Percentiles rank a stretch among this genome's conserved stretches.
Evolutionary conservation across 371 early-diverging fungal genomes (phyloP).

Genomic region (Syncephalis plumigaleata): DNA sequence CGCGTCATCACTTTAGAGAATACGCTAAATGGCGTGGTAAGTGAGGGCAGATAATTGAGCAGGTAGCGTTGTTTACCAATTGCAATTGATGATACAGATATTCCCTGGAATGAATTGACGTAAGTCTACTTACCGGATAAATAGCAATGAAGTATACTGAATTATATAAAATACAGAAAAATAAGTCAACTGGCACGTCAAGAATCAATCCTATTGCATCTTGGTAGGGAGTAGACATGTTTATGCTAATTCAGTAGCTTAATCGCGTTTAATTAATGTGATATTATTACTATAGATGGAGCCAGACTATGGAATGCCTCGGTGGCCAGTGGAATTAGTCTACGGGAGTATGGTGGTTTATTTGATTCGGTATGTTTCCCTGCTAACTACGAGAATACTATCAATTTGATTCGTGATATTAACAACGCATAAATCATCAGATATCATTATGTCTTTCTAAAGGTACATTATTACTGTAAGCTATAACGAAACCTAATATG

Average conservation of each 20-base stretch:
- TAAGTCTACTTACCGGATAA: too few relatives aligned
- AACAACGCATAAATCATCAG: conserved; percentile 9
- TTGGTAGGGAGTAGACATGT: too few relatives aligned
- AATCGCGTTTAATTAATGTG: too few relatives aligned
- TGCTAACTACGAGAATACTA: too few relatives aligned
- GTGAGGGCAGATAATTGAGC: too few relatives aligned
- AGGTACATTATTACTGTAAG: conserved; percentile 16
- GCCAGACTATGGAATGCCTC: conserved; percentile 87
- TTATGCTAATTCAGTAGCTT: too few relatives aligned
- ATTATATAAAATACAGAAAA: conserved; percentile 7
- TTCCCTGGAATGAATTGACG: too few relatives aligned
- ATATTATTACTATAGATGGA: conserved; percentile 82
- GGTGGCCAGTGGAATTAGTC: conserved; percentile 39
- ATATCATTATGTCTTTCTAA: conserved; percentile 85
- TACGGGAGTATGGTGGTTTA: conserved; percentile 46
- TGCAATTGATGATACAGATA: too few relatives aligned
- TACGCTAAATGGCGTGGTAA: conserved; percentile 39
- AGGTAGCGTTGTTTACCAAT: too few relatives aligned
- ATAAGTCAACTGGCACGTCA: conserved; percentile 40
- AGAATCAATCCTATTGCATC: conserved; percentile 49
- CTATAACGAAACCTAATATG: not conserved
- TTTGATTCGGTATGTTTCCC: conserved; percentile 40
- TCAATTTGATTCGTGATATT: too few relatives aligned
- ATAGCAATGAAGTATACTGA: too few relatives aligned
- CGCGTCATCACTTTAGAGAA: conserved; percentile 76